A percentile compares a stretch with the other conserved stretches of the same genome.
Evolutionary conservation across 176 grass and related monocot species (phyloP).

Genomic region (Zoysia pacifica): DNA sequence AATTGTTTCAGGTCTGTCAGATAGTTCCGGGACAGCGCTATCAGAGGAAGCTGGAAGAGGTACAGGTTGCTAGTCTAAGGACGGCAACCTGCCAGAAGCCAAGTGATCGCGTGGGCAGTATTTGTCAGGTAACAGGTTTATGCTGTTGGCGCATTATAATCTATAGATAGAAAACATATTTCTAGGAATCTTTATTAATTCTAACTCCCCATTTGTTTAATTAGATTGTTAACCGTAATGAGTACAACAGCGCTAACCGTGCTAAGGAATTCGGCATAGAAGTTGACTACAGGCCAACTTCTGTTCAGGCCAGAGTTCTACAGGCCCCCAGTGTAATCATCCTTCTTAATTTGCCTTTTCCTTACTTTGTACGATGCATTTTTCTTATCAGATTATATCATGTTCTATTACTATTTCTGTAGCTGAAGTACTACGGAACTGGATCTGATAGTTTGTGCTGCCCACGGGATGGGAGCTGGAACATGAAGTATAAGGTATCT

Average conservation of each 20-base stretch:
- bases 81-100: slow-evolving; percentile 43
- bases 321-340: slow-evolving; percentile 50
- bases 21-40: slow-evolving; percentile 68
- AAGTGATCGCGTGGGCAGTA: slow-evolving; percentile 12
- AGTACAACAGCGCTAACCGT: slow-evolving; percentile 48
- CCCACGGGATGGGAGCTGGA: slow-evolving; percentile 50
- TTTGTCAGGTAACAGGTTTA: slow-evolving; percentile 40
- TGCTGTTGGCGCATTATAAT: not conserved
- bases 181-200: slow-evolving; percentile 7
- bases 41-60: slow-evolving; percentile 46
- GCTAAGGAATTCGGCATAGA: slow-evolving; percentile 74
- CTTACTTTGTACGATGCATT: not conserved
- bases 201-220: not conserved
- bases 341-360: not conserved
- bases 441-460: slow-evolving; percentile 25
- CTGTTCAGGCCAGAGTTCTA: slow-evolving; percentile 58
- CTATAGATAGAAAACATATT: not conserved
- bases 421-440: slow-evolving; percentile 62
- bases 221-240: slow-evolving; percentile 50
- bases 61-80: slow-evolving; percentile 48
- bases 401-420: slow-evolving; percentile 14
- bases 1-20: slow-evolving; percentile 51
- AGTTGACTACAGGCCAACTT: slow-evolving; percentile 49
- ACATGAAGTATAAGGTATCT: slow-evolving; percentile 57
- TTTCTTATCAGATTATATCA: not conserved